phyloP scores from a whole-genome alignment of 1,139 yeast genomes.

The Nematodospora anomalae region DNA sequence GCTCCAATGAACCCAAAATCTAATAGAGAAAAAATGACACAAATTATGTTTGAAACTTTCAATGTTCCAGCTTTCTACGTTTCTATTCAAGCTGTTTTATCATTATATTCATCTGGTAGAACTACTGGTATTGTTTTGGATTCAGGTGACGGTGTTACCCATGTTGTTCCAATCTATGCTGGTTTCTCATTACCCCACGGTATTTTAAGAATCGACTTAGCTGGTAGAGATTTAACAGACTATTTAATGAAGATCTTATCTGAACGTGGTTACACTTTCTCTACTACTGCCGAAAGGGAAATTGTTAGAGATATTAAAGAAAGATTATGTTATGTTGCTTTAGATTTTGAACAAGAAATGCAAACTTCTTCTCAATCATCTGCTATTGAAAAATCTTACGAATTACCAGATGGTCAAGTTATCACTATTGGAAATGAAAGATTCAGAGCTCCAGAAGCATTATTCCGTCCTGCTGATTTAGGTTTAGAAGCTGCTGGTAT shows the following conservation, averaged over 20 bases:
- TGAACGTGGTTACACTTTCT: conserved; percentile 98
- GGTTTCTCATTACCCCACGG: conserved; percentile 99
- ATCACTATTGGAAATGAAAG: conserved; percentile 99
- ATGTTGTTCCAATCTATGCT: conserved; percentile 99
- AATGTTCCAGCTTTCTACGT: conserved; percentile 99
- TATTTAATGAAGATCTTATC: conserved; percentile 97
- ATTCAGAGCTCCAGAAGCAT: conserved; percentile 99
- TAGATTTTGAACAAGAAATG: conserved; percentile 96
- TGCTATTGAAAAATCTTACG: conserved; percentile 97
- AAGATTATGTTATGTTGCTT: conserved; percentile 96
- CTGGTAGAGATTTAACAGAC: conserved; percentile 99
- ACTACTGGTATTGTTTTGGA: conserved; percentile 99
- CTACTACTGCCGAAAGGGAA: conserved; percentile 99
- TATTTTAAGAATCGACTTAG: conserved; percentile 96
- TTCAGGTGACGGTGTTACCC: conserved; percentile 99
- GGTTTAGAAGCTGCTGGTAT: conserved; percentile 99
- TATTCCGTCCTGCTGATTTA: conserved; percentile 97
- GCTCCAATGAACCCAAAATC: conserved; percentile 99
- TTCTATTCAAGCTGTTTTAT: conserved; percentile 96
- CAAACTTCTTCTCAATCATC: conserved; percentile 99
- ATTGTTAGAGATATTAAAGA: conserved; percentile 99
- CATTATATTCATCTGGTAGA: conserved; percentile 98
- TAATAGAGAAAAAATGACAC: conserved; percentile 99
- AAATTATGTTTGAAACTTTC: conserved; percentile 97
- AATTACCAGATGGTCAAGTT: conserved; percentile 99